Percentiles rank a stretch among this genome's conserved stretches.
Conservation (phyloP, 2,329 filamentous ascomycete species). For the Hortaea sp. region DNA sequence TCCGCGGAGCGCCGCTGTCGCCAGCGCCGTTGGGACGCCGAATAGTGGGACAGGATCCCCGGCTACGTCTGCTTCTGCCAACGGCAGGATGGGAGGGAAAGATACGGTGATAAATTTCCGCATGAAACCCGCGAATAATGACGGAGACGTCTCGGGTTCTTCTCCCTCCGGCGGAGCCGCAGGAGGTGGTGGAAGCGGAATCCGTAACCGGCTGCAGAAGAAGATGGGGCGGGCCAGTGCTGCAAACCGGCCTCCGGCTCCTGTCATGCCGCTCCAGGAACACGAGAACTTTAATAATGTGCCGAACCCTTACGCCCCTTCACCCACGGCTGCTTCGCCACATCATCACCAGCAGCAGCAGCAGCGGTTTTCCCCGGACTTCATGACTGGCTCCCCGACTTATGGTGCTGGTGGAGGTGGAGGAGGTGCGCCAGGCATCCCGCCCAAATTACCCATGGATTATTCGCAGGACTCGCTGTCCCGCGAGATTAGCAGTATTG, state of each 20-base stretch:
- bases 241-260: no score
- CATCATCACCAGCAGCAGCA: no score
- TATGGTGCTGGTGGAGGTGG: background rate
- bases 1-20: slow-evolving; percentile 16
- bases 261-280: slow-evolving; percentile 24
- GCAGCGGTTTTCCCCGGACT: slow-evolving; percentile 37
- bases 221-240: no score
- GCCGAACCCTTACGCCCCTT: slow-evolving; percentile 43
- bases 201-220: slow-evolving; percentile 55
- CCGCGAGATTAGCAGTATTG: slow-evolving; percentile 54
- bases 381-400: slow-evolving; percentile 6
- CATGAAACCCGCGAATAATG: slow-evolving; percentile 21
- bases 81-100: slow-evolving; percentile 13
- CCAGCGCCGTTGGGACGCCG: no score
- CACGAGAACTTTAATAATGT: slow-evolving; percentile 33
- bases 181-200: no score
- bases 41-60: background rate
- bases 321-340: no score
- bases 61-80: background rate
- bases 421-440: slow-evolving; percentile 46
- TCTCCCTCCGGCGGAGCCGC: background rate
- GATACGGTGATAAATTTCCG: slow-evolving; percentile 26
- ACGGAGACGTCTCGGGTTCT: slow-evolving; percentile 18
- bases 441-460: slow-evolving; percentile 57
- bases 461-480: slow-evolving; percentile 48